Conservation (phyloP, 495 filamentous ascomycete species). For the Ramalina intermedia region DNA sequence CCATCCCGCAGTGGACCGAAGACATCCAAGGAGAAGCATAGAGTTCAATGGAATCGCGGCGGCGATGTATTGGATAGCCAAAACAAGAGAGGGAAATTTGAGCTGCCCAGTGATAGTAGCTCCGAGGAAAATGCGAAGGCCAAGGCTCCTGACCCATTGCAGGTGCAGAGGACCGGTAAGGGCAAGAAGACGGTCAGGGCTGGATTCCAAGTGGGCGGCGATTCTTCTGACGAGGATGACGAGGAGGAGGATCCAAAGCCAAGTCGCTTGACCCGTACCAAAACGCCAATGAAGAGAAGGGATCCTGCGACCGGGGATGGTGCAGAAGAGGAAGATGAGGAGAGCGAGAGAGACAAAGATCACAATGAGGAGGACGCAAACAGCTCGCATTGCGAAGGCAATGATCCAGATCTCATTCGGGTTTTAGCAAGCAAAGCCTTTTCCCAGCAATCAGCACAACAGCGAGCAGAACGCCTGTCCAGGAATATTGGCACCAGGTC, state of each 20-base stretch:
- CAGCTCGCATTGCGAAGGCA: neutral
- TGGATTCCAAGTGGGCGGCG: neutral
- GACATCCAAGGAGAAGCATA: slow-evolving; percentile 12
- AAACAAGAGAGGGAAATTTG: slow-evolving; percentile 10
- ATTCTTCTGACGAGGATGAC: too few relatives aligned
- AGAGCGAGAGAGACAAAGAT: neutral
- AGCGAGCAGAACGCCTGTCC: slow-evolving; percentile 15
- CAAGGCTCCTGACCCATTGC: neutral
- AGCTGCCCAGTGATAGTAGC: slow-evolving; percentile 7
- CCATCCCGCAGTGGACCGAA: slow-evolving; percentile 9
- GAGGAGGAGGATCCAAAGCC: too few relatives aligned
- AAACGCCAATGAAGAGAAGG: neutral
- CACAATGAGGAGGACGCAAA: neutral
- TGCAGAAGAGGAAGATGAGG: neutral
- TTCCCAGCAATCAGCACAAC: slow-evolving; percentile 13
- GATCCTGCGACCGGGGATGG: neutral
- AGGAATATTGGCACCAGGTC: slow-evolving; percentile 14
- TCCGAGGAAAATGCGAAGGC: neutral
- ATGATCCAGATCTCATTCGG: neutral
- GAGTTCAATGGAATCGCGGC: slow-evolving; percentile 13
- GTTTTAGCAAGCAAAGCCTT: slow-evolving; percentile 8
- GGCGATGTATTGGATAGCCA: slow-evolving; percentile 12
- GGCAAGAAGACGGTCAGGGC: neutral
- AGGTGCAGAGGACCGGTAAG: neutral
- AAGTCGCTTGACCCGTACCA: neutral